A percentile compares a stretch with the other conserved stretches of the same genome.
phyloP scores from a whole-genome alignment of 805 yeast genomes.

The Wickerhamomyces bovis region DNA sequence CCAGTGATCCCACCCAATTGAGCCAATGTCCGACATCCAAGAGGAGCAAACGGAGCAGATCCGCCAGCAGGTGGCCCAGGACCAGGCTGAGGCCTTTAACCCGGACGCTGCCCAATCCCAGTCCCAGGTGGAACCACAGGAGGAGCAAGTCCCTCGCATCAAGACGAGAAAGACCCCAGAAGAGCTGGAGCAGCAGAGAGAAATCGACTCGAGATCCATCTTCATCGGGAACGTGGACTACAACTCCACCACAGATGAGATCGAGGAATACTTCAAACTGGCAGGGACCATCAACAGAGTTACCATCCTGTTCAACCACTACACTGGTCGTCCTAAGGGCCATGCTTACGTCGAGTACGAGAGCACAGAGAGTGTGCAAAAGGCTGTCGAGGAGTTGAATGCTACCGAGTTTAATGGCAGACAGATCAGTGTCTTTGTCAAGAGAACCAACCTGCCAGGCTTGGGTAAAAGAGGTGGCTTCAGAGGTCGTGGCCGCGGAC shows the following conservation, averaged over 20 bases:
- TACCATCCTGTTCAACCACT: constrained; percentile 42
- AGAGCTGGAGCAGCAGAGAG: constrained; percentile 31
- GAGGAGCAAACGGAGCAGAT: not conserved
- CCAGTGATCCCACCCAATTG: no score
- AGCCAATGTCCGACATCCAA: not conserved
- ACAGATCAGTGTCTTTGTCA: constrained; percentile 39
- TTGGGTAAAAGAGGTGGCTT: constrained; percentile 25
- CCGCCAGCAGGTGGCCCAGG: constrained; percentile 5
- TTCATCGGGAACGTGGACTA: constrained; percentile 48
- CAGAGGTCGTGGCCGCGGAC: constrained; percentile 16
- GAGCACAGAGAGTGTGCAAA: constrained; percentile 32
- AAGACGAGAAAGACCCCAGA: constrained; percentile 21
- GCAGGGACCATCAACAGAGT: constrained; percentile 45
- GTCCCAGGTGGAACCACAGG: not conserved
- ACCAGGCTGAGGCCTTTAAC: constrained; percentile 5
- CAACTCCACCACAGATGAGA: constrained; percentile 42
- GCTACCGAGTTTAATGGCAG: constrained; percentile 41
- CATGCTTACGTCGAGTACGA: constrained; percentile 61
- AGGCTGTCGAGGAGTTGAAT: constrained; percentile 40
- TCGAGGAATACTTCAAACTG: constrained; percentile 40
- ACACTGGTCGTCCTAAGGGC: constrained; percentile 46
- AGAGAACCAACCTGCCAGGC: constrained; percentile 52
- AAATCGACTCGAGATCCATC: constrained; percentile 46
- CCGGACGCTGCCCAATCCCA: not conserved
- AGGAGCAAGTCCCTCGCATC: not conserved